These are phyloP conservation scores for Exobasidium rhododendri DNA, from an alignment of 1,284 basidiomycete genomes.

Conservation along the genomic window DNA sequence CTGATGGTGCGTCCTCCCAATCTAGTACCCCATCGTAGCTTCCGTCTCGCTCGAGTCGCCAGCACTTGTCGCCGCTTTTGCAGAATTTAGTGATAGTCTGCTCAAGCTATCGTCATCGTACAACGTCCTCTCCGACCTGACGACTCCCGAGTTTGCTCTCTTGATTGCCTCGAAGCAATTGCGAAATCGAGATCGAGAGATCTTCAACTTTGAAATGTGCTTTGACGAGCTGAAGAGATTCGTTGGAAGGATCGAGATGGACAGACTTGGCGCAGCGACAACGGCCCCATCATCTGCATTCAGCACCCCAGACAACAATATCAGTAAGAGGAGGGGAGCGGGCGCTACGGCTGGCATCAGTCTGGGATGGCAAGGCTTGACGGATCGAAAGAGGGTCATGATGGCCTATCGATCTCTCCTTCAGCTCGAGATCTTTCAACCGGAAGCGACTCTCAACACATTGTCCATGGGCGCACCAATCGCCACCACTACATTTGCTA, in stretches of 20 bases:
- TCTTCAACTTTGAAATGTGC: conserved; percentile 54
- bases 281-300: neutral
- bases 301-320: neutral
- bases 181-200: conserved; percentile 31
- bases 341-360: neutral
- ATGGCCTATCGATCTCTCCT: conserved; percentile 23
- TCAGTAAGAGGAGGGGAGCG: neutral
- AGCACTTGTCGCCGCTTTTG: neutral
- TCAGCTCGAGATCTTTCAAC: conserved; percentile 23
- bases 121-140: conserved; percentile 28
- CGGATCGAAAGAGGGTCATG: conserved; percentile 11
- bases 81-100: neutral
- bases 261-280: conserved; percentile 8
- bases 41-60: neutral
- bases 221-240: conserved; percentile 42
- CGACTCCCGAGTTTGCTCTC: conserved; percentile 41
- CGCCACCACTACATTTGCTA: neutral
- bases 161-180: conserved; percentile 50
- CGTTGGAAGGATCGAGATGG: conserved; percentile 19
- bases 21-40: conserved; percentile 2
- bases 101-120: neutral
- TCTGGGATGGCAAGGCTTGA: neutral
- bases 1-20: neutral
- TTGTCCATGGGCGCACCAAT: neutral
- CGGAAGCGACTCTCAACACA: conserved; percentile 18